Conservation (phyloP, 768 basidiomycete genomes). For the Auricularia sp. region DNA sequence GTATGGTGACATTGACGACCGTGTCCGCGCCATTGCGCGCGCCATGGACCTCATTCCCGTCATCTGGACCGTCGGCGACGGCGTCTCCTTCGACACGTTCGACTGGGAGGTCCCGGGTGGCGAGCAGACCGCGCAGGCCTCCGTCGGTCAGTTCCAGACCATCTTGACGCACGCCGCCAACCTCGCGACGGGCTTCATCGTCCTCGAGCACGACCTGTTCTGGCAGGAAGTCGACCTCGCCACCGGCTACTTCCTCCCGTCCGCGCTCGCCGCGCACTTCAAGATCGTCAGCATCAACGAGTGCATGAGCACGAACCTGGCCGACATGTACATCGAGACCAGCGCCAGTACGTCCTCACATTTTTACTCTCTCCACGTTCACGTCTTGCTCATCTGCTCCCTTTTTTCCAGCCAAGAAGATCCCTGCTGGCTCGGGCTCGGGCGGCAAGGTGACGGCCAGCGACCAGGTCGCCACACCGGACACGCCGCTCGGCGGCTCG, state of each 20-base stretch:
- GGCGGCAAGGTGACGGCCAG: not conserved
- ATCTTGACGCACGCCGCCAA: conserved; percentile 26
- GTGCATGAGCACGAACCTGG: conserved; percentile 50
- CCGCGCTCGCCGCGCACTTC: conserved; percentile 44
- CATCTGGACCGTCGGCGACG: conserved; percentile 29
- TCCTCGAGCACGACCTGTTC: conserved; percentile 34
- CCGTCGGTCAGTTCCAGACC: conserved; percentile 31
- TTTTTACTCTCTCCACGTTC: too few species aligned
- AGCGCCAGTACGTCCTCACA: conserved; percentile 43
- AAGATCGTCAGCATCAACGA: conserved; percentile 59
- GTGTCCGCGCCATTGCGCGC: conserved; percentile 33
- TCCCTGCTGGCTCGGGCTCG: not conserved
- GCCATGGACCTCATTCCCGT: conserved; percentile 37
- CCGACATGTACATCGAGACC: conserved; percentile 74
- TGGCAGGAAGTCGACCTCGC: conserved; percentile 37
- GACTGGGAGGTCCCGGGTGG: conserved; percentile 6
- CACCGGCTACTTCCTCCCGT: conserved; percentile 34
- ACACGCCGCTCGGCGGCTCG: not conserved
- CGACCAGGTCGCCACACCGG: not conserved
- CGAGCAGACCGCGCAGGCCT: conserved; percentile 25
- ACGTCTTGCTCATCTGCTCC: too few species aligned
- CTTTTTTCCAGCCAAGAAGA: not conserved
- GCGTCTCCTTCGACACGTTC: conserved; percentile 18
- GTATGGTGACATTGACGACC: conserved; percentile 38
- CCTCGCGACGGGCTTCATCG: conserved; percentile 34